phyloP scores from a whole-genome alignment of 2,329 filamentous ascomycete genomes.

The Claviceps quebecensis region DNA sequence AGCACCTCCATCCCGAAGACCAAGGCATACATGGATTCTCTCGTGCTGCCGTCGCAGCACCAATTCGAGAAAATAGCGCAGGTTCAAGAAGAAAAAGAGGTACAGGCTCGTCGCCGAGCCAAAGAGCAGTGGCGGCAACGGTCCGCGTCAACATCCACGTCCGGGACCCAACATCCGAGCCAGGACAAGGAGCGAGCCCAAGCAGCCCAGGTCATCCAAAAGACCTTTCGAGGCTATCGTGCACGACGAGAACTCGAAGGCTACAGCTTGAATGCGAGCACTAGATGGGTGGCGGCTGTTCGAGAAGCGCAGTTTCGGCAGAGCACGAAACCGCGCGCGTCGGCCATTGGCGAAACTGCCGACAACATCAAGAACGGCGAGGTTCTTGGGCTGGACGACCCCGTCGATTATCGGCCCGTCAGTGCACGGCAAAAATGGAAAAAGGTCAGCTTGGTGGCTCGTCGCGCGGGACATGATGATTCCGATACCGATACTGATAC shows the following conservation, averaged over 20 bases:
- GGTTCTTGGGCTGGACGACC: conserved; percentile 7
- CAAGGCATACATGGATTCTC: conserved; percentile 35
- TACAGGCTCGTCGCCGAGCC: conserved; percentile 27
- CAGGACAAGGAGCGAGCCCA: conserved; percentile 16
- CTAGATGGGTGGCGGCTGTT: conserved; percentile 56
- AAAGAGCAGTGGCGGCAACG: conserved; percentile 19
- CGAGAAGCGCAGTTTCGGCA: conserved; percentile 42
- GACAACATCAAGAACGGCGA: conserved; percentile 5
- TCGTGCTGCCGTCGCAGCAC: conserved; percentile 30
- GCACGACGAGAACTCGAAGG: conserved; percentile 57
- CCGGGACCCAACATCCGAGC: not conserved
- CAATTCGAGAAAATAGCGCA: conserved; percentile 34
- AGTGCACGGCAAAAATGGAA: conserved; percentile 59
- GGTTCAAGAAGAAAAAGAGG: conserved; percentile 33
- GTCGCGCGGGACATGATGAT: conserved; percentile 57
- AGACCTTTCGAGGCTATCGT: conserved; percentile 66
- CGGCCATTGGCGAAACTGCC: conserved; percentile 6
- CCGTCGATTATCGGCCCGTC: conserved; percentile 10
- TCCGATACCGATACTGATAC: conserved; percentile 32
- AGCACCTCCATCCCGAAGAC: conserved; percentile 11
- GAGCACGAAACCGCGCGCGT: conserved; percentile 29
- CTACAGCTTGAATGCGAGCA: conserved; percentile 51
- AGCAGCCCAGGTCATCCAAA: conserved; percentile 48
- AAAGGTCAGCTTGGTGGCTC: conserved; percentile 55
- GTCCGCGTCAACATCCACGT: conserved; percentile 13